Evolutionary conservation across 805 yeast genomes (phyloP).

Genomic region (Kluyveromyces aestuarii): DNA sequence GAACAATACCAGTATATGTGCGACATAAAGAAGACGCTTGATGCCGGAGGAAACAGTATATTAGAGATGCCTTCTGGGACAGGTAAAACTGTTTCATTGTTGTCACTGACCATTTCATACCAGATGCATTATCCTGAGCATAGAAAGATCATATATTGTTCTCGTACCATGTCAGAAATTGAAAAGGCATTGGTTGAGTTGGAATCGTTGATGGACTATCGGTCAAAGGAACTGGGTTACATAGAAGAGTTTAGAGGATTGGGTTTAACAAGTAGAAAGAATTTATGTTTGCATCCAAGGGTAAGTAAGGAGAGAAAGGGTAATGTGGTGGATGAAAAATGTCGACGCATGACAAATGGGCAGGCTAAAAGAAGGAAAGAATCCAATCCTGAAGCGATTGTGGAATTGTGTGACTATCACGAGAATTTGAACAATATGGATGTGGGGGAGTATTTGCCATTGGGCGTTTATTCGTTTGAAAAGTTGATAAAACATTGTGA

Average conservation of each 20-base stretch:
- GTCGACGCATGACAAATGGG: conserved; percentile 92
- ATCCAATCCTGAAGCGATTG: conserved; percentile 47
- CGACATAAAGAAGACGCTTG: conserved; percentile 85
- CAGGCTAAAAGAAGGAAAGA: conserved; percentile 61
- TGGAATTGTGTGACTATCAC: conserved; percentile 73
- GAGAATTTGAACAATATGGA: conserved; percentile 82
- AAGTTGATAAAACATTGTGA: conserved; percentile 70
- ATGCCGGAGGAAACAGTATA: conserved; percentile 94
- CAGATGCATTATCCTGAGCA: conserved; percentile 94
- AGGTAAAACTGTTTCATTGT: conserved; percentile 89
- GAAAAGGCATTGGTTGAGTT: conserved; percentile 94
- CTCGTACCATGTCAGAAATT: conserved; percentile 99
- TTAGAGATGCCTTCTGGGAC: conserved; percentile 99
- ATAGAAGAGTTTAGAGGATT: conserved; percentile 88
- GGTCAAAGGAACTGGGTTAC: conserved; percentile 74
- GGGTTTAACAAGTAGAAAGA: conserved; percentile 91
- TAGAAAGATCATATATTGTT: conserved; percentile 84
- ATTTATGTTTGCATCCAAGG: conserved; percentile 82
- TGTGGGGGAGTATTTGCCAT: conserved; percentile 81
- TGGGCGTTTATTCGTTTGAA: conserved; percentile 93
- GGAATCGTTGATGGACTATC: conserved; percentile 76
- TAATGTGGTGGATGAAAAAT: conserved; percentile 86
- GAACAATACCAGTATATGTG: conserved; percentile 98
- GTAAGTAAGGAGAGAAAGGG: conserved; percentile 88
- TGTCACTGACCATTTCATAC: conserved; percentile 88